Conservation (phyloP, 164 flowering plant species). For the Malania oleifera region DNA sequence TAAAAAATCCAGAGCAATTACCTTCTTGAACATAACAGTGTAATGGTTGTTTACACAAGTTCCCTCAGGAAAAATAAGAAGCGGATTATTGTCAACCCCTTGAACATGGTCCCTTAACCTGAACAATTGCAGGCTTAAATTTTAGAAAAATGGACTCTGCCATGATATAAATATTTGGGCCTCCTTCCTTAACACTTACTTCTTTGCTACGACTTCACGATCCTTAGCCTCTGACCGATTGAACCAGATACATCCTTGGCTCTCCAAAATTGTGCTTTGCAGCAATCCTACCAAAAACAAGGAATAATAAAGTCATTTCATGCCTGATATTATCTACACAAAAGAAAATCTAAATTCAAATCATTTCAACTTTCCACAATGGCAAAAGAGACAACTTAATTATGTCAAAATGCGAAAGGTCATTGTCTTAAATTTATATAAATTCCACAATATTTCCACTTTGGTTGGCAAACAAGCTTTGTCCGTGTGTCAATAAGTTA, state of each 20-base stretch:
- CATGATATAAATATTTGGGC: background rate
- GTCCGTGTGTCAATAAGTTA: too few relatives aligned
- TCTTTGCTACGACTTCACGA: conserved; percentile 85
- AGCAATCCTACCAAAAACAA: conserved; percentile 48
- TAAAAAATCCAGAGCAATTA: conserved; percentile 9
- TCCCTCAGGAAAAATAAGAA: conserved; percentile 99
- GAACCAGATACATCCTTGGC: conserved; percentile 98
- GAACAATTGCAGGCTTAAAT: conserved; percentile 19
- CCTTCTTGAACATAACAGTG: conserved; percentile 98
- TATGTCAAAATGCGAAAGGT: too few relatives aligned
- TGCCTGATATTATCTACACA: background rate
- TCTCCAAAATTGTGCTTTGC: conserved; percentile 90
- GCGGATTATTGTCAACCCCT: conserved; percentile 83
- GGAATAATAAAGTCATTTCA: background rate
- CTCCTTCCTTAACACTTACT: conserved; percentile 35
- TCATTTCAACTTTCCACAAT: background rate
- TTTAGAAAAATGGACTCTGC: conserved; percentile 1
- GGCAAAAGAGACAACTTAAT: background rate
- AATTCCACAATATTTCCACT: background rate
- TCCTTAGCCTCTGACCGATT: conserved; percentile 89
- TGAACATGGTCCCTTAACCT: conserved; percentile 87
- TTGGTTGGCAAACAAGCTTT: background rate
- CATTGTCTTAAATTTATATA: background rate
- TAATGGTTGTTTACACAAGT: conserved; percentile 97
- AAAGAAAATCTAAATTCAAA: too few relatives aligned